These are phyloP conservation scores for Agaricales sp. DNA, from an alignment of 1,284 basidiomycete species.

Conservation along the genomic window DNA sequence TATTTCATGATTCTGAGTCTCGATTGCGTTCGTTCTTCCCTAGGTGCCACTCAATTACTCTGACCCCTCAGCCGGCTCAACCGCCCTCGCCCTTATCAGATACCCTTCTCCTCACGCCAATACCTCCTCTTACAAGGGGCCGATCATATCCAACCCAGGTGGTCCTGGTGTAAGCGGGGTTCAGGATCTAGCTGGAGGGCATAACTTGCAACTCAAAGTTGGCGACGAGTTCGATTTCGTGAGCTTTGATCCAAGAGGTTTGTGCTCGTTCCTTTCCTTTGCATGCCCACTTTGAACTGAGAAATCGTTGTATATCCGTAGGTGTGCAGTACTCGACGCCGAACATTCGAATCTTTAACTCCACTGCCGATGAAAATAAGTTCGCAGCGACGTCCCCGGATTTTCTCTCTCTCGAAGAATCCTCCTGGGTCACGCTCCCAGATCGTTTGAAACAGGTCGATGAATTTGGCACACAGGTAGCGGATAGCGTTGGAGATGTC, in stretches of 20 bases:
- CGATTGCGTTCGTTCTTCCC: neutral
- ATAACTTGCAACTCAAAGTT: conserved; percentile 19
- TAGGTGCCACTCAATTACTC: conserved; percentile 30
- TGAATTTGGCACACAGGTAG: neutral
- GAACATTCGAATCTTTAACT: neutral
- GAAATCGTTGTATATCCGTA: neutral
- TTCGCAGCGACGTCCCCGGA: neutral
- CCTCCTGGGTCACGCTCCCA: neutral
- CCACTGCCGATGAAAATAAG: neutral
- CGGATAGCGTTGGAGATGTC: conserved; percentile 10
- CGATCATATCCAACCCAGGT: conserved; percentile 38
- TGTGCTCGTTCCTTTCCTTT: conserved; percentile 1
- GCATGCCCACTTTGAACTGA: neutral
- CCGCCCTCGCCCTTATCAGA: conserved; percentile 27
- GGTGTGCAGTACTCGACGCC: neutral
- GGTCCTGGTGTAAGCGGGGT: conserved; percentile 41
- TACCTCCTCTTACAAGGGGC: conserved; percentile 25
- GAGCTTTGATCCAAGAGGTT: conserved; percentile 37
- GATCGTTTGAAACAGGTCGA: neutral
- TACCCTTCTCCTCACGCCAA: conserved; percentile 15
- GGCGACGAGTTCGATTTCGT: too few species aligned
- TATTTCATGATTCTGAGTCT: neutral
- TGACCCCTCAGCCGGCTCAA: conserved; percentile 17
- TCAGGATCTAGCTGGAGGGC: conserved; percentile 16
- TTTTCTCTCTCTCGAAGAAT: neutral